A percentile compares a stretch with the other conserved stretches of the same genome.
Conservation (phyloP, 345 rosid species). For the Eucalyptus cladocalyx region DNA sequence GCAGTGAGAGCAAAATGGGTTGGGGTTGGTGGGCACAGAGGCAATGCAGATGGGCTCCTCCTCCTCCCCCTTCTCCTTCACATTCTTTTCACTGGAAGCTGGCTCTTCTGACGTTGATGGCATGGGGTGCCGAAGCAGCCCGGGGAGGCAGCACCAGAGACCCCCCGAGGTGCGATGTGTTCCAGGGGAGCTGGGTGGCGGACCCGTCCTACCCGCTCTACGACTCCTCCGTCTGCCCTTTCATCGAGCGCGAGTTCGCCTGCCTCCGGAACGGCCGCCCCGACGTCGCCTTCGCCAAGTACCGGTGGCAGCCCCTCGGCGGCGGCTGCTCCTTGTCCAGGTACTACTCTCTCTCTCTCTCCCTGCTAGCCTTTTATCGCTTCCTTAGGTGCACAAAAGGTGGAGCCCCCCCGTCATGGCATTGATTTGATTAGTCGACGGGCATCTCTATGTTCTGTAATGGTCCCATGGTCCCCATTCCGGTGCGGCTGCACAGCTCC, state of each 20-base stretch:
- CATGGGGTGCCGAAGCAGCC: not conserved
- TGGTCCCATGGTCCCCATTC: not conserved
- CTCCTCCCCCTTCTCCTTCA: not conserved
- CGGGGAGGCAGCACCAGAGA: not conserved
- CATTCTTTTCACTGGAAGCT: not conserved
- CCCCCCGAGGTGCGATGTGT: constrained; percentile 28
- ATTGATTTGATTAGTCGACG: not conserved
- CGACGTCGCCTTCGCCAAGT: constrained; percentile 38
- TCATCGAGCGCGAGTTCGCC: constrained; percentile 50
- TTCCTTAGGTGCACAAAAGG: not conserved
- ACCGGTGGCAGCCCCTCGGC: constrained; percentile 61
- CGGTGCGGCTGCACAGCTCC: not conserved
- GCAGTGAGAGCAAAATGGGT: not conserved
- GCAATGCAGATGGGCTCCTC: not conserved
- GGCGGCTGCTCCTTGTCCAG: constrained; percentile 48
- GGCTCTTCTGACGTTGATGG: not conserved
- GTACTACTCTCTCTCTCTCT: constrained; percentile 1
- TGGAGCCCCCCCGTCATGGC: not conserved
- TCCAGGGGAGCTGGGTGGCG: constrained; percentile 59
- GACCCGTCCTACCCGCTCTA: constrained; percentile 62
- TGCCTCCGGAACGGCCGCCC: constrained; percentile 70
- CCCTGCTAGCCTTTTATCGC: not conserved
- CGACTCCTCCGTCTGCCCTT: constrained; percentile 45
- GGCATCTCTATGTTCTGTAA: not conserved
- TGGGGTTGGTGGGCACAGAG: not conserved